Base-by-base conservation (phyloP, 2,329 filamentous ascomycete species). In the Corynespora cassiicola region DNA sequence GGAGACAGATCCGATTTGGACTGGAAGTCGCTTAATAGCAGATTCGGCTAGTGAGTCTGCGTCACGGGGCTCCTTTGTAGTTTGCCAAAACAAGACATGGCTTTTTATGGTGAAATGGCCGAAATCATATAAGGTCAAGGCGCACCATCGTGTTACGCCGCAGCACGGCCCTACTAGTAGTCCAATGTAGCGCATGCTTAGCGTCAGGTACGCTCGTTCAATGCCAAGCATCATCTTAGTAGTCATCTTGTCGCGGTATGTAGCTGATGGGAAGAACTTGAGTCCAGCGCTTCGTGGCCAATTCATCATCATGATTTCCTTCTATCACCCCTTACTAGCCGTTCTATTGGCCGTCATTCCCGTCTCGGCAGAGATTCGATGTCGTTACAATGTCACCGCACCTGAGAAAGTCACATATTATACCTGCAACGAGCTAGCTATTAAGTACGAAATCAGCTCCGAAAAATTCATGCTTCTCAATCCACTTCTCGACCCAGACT, bases 361-460 rank as follows among this genome's bases (percentile, higher is more conserved):
- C 14, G 31, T 33, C 18, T 33, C 31, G 19, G 31, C 31, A 18
- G 31, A 33, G 15, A 20, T 33, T 33, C 32, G 22, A 35, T 33
- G 31, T 33, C 31, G 31, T 44, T 29, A 29, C 15, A 29, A 29
- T 15, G 27, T 15, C 27, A 29, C 27, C 18, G 27, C 27, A 46
- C 46, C 21, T 37, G 28, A 20, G 42, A 39, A 26, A 36, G 44
- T 28, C 36, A 31, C 12, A 6, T 43, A 43, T 19, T 43, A 38
- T 31, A 43, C 28, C 5, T 43, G 34, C 29, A 34, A 29, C 6
- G 34, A 38, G 24, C 23, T 43, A 7, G 34, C 40, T 2, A 18
- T 14, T 7, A 38, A 18, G 29, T 34, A 43, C 17, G 7, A 12
- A 20, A 41, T 37, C 24, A 37, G 20, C 15, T 6, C 37, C n/a